These are phyloP conservation scores for Botryotinia globosa DNA, from an alignment of 2,329 filamentous ascomycete genomes.

Conservation along the genomic window DNA sequence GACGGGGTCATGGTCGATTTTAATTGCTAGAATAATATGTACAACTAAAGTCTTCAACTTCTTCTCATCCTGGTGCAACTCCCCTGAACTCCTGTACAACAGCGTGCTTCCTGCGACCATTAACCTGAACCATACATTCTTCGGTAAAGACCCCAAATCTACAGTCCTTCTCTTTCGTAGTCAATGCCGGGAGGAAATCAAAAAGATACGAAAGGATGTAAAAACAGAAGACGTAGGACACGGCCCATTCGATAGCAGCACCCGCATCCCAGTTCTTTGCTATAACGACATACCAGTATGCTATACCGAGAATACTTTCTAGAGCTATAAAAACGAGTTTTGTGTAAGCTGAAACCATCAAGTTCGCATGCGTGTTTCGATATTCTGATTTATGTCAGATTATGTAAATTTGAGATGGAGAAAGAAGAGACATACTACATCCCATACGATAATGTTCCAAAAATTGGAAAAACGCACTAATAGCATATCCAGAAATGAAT, in stretches of 20 bases:
- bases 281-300: slow-evolving; percentile 74
- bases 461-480: slow-evolving; percentile 84
- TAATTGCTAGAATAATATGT: background rate
- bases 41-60: background rate
- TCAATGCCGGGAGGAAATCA: slow-evolving; percentile 72
- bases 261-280: slow-evolving; percentile 62
- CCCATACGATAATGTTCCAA: slow-evolving; percentile 84
- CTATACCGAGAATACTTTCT: slow-evolving; percentile 79
- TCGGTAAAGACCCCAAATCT: slow-evolving; percentile 12
- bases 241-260: slow-evolving; percentile 73
- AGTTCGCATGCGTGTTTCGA: slow-evolving; percentile 11
- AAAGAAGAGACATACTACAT: slow-evolving; percentile 50
- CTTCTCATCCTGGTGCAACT: background rate
- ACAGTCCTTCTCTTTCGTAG: slow-evolving; percentile 10
- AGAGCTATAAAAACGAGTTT: slow-evolving; percentile 72
- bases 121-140: slow-evolving; percentile 7
- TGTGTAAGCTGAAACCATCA: slow-evolving; percentile 66
- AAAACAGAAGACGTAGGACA: slow-evolving; percentile 80
- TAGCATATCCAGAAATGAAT: slow-evolving; percentile 81
- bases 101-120: background rate
- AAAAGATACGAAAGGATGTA: slow-evolving; percentile 83
- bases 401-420: background rate
- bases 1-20: background rate
- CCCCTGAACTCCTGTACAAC: background rate
- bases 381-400: slow-evolving; percentile 12